These are phyloP conservation scores for Solidago caesia DNA, from an alignment of 129 eudicot species.

Conservation along the genomic window DNA sequence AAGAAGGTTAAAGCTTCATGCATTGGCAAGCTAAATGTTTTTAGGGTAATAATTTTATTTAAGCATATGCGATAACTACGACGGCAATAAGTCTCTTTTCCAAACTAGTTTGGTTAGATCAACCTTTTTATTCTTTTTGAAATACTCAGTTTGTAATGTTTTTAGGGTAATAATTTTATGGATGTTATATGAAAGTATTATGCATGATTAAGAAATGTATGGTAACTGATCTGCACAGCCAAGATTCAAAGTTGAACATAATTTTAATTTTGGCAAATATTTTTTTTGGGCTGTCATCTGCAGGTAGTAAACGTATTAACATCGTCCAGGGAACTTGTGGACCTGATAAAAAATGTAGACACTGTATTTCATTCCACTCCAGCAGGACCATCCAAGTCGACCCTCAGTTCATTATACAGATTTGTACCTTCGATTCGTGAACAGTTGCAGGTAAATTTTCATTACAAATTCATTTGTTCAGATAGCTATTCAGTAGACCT, in stretches of 20 bases:
- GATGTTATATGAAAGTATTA: not conserved
- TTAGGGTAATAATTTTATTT: not conserved
- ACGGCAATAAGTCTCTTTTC: not conserved
- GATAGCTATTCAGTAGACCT: not conserved
- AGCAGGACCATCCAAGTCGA: constrained; percentile 56
- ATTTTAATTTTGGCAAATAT: constrained; percentile 3
- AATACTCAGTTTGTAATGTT: not conserved
- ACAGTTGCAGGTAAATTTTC: constrained; percentile 69
- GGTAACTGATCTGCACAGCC: not conserved
- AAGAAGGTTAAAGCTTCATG: not conserved
- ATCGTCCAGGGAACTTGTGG: constrained; percentile 64
- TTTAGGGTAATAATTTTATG: too few relatives aligned
- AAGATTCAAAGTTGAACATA: not conserved
- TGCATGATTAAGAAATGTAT: not conserved
- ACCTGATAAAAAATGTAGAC: constrained; percentile 75
- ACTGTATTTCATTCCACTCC: constrained; percentile 61
- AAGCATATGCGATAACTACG: not conserved
- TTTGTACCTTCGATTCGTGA: constrained; percentile 67
- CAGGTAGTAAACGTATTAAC: constrained; percentile 74
- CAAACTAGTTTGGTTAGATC: not conserved
- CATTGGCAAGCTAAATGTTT: too few relatives aligned
- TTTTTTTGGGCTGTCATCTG: not conserved
- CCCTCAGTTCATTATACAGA: constrained; percentile 49
- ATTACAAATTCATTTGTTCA: constrained; percentile 1
- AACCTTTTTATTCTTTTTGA: not conserved